Percentiles rank a stretch among this genome's conserved stretches.
These are phyloP conservation scores for Venturia aucupariae DNA, from an alignment of 2,329 filamentous ascomycete genomes.

Conservation along the genomic window DNA sequence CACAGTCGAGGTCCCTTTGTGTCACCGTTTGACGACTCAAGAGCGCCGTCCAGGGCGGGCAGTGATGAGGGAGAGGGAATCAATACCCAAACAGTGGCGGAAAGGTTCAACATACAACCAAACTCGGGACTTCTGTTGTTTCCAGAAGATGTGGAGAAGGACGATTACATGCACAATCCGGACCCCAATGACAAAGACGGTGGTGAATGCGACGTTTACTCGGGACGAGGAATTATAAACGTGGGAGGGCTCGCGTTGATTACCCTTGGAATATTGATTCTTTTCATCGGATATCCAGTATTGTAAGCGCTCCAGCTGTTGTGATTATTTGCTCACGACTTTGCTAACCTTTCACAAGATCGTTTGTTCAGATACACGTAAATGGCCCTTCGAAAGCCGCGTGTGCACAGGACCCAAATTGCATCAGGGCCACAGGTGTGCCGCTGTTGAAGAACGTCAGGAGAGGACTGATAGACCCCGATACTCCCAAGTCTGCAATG, in stretches of 20 bases:
- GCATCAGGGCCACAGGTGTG: slow-evolving; percentile 41
- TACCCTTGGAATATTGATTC: slow-evolving; percentile 48
- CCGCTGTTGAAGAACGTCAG: slow-evolving; percentile 53
- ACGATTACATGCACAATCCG: slow-evolving; percentile 63
- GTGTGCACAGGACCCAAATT: slow-evolving; percentile 36
- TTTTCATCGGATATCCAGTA: slow-evolving; percentile 63
- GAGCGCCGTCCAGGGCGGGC: slow-evolving; percentile 48
- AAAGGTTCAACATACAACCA: slow-evolving; percentile 65
- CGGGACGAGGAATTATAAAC: slow-evolving; percentile 54
- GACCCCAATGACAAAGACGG: slow-evolving; percentile 55
- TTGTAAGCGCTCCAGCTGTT: slow-evolving; percentile 43
- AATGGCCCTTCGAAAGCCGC: slow-evolving; percentile 5
- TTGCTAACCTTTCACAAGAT: slow-evolving; percentile 39
- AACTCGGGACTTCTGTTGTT: slow-evolving; percentile 58
- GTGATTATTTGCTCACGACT: slow-evolving; percentile 40
- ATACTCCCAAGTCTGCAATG: slow-evolving; percentile 51
- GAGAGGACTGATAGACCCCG: slow-evolving; percentile 54
- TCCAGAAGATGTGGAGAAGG: slow-evolving; percentile 64
- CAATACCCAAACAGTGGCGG: slow-evolving; percentile 63
- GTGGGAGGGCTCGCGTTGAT: slow-evolving; percentile 53
- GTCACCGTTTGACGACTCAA: slow-evolving; percentile 52
- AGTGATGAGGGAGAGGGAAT: slow-evolving; percentile 48
- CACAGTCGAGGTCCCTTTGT: slow-evolving; percentile 44
- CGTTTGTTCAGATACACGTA: slow-evolving; percentile 16
- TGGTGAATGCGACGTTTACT: slow-evolving; percentile 56